Conservation (phyloP, 208 protist species). For the Wallacemonas collosoma region DNA sequence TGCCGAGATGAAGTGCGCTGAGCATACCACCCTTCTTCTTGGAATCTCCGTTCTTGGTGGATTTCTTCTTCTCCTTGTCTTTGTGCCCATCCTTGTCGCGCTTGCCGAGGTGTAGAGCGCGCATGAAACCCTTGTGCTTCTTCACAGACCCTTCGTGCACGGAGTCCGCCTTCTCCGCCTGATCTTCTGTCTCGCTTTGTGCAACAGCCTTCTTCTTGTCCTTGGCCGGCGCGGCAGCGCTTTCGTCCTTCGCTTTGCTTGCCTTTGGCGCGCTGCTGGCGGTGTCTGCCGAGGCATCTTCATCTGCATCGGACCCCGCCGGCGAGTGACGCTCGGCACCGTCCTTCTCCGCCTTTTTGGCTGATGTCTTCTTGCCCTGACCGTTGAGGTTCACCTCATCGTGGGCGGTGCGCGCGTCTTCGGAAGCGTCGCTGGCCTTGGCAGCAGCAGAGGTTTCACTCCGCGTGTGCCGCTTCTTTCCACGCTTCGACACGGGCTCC, state of each 20-base stretch:
- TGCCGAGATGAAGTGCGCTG: background rate
- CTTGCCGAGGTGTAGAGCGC: background rate
- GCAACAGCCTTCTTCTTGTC: background rate
- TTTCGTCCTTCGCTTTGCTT: background rate
- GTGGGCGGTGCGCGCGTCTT: background rate
- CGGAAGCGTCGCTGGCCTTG: background rate
- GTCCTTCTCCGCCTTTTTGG: background rate
- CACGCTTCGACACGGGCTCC: conserved; percentile 6
- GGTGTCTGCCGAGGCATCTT: background rate
- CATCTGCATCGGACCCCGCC: background rate
- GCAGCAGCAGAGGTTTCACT: background rate
- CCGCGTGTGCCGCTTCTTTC: background rate
- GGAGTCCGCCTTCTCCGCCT: background rate
- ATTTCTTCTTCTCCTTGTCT: conserved; percentile 11
- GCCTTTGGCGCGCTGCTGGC: background rate
- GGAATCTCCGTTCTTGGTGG: conserved; percentile 9
- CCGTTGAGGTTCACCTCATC: background rate
- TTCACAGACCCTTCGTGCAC: background rate
- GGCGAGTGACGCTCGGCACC: conserved; percentile 7
- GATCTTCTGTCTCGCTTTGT: background rate
- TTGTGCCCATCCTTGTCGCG: background rate
- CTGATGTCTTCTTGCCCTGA: background rate
- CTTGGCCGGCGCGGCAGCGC: background rate
- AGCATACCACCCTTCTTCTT: conserved; percentile 9
- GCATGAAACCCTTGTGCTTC: conserved; percentile 5